Evolutionary conservation across 176 grass and related monocot species (phyloP).

Genomic region (Eremochloa ophiuroides): DNA sequence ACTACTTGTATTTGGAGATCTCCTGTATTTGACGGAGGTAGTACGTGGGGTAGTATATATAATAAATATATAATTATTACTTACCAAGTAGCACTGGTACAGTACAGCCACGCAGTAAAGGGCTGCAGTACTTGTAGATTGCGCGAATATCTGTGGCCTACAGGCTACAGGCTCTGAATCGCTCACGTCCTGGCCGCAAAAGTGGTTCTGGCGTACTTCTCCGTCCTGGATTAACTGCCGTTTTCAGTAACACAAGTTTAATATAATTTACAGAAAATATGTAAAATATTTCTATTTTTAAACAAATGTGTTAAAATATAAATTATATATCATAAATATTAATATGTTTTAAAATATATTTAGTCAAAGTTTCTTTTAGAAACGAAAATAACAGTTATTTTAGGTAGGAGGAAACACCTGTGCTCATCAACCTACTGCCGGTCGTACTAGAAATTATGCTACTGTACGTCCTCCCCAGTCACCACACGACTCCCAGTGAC

Average conservation of each 20-base stretch:
- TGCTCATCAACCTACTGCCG: background rate
- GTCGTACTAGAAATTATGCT: background rate
- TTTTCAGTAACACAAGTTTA: no score
- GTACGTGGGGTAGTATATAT: background rate
- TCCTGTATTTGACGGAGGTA: background rate
- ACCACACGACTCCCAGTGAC: background rate
- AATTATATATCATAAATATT: no score
- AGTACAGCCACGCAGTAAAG: background rate
- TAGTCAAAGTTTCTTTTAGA: no score
- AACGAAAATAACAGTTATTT: no score
- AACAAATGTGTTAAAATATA: no score
- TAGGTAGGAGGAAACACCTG: no score
- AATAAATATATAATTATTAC: no score
- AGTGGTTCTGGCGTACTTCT: background rate
- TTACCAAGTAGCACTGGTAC: background rate
- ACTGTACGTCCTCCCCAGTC: background rate
- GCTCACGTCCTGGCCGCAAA: background rate
- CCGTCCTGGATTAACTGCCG: no score
- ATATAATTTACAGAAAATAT: no score
- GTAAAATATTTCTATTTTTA: no score
- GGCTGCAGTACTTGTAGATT: conserved; percentile 2
- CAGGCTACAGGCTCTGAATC: background rate
- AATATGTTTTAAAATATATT: no score
- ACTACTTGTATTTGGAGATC: no score
- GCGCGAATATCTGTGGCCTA: background rate